Base-by-base conservation (phyloP, 23 red algal genomes). In the Cyanidioschyzon merolae region DNA sequence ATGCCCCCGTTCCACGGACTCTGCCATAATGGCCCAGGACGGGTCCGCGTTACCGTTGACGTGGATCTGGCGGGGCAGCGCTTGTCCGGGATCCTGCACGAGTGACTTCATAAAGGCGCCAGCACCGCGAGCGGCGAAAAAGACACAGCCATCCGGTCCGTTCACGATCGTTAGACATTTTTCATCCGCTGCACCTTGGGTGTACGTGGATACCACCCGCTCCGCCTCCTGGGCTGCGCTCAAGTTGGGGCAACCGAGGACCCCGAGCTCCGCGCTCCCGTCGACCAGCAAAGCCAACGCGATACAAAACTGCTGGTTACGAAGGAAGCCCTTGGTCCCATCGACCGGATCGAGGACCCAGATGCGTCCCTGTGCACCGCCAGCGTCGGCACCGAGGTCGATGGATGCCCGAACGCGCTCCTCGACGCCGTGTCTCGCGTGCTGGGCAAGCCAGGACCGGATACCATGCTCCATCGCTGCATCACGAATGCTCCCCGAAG, bases 311-410 rank as follows among this genome's bases (percentile, higher is more conserved):
- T 98, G 94, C 1, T 87, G 82, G 37, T 85, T 82, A 35, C 85
- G 83, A 68, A 98, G 75, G 82, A 91, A 98, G 7, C 94, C 94
- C 3, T 81, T 89, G 0, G 94, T 98, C 38, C 94, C 94, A 75
- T 98, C 94, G 59, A 98, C 89, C 18, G 94, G 94, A 75, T 98
- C 94, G 29, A 91, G 54, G 26, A 98, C 83, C 94, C 94, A 98
- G 32, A 88, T 91, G n/a, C 86, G 58, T 0, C 77, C 78, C 31
- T 78, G 78, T 58, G 83, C 71, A 24, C 88, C 88, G 41, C 84
- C 79, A 27, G 7, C 84, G 0, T 76, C 40, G n/a, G 25, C 77
- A 18, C 84, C 86, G 34, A 80, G 58, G 37, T 83, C 84, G 40
- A 95, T 86, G n/a, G 83, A 58, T 34, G 40, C 50, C 39, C 86